These are phyloP conservation scores for Skeletonema grethae DNA, from an alignment of 108 stramenopile genomes.

Conservation along the genomic window DNA sequence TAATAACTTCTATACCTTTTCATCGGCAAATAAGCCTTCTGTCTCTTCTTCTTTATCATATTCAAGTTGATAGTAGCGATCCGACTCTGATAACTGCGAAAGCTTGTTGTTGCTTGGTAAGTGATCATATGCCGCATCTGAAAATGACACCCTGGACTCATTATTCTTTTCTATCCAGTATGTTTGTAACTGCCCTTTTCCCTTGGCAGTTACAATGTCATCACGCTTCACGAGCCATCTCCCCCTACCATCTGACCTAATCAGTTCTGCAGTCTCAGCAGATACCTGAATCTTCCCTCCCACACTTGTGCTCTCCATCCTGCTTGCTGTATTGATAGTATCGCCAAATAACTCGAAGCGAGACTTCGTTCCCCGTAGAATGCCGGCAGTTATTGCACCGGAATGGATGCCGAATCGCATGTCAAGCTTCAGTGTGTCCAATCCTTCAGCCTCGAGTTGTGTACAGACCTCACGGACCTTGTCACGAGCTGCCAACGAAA, in stretches of 20 bases:
- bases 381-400: slow-evolving; percentile 65
- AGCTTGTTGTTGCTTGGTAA: background rate
- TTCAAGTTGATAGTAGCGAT: background rate
- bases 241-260: slow-evolving; percentile 29
- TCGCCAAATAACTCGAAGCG: slow-evolving; percentile 67
- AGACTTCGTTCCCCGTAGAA: slow-evolving; percentile 58
- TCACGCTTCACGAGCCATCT: slow-evolving; percentile 55
- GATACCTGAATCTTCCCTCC: slow-evolving; percentile 60
- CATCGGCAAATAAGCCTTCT: background rate
- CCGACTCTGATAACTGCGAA: background rate
- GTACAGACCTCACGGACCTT: slow-evolving; percentile 48
- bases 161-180: slow-evolving; percentile 50
- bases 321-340: slow-evolving; percentile 64
- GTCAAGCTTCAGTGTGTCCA: slow-evolving; percentile 57
- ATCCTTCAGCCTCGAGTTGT: slow-evolving; percentile 48
- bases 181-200: slow-evolving; percentile 61
- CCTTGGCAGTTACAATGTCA: slow-evolving; percentile 48
- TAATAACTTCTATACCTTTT: background rate
- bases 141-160: background rate
- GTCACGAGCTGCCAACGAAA: slow-evolving; percentile 45
- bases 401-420: slow-evolving; percentile 63
- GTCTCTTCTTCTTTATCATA: background rate
- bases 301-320: slow-evolving; percentile 62
- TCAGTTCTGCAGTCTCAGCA: slow-evolving; percentile 52
- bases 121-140: background rate